A percentile compares a stretch with the other conserved stretches of the same genome.
phyloP scores from a whole-genome alignment of 495 filamentous ascomycete genomes.

The Cairneyella variabilis region DNA sequence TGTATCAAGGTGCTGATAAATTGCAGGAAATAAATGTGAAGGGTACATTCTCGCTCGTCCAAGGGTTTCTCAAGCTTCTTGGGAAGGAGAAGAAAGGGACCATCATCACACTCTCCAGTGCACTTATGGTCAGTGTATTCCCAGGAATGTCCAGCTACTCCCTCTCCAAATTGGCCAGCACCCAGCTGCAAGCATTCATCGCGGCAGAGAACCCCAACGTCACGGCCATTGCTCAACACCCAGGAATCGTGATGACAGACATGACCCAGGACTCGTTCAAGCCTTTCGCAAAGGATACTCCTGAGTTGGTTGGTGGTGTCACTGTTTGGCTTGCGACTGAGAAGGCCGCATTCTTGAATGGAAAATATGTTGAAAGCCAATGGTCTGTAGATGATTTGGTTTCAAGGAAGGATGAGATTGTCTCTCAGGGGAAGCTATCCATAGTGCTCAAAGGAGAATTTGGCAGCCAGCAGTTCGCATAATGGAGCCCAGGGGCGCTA shows the following conservation, averaged over 20 bases:
- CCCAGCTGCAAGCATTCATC: slow-evolving; percentile 30
- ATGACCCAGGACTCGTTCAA: slow-evolving; percentile 26
- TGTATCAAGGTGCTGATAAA: slow-evolving; percentile 1
- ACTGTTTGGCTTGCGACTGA: slow-evolving; percentile 37
- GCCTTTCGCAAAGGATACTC: slow-evolving; percentile 31
- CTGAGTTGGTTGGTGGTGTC: slow-evolving; percentile 34
- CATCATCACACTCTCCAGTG: slow-evolving; percentile 37
- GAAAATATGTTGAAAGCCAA: slow-evolving; percentile 34
- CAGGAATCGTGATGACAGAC: slow-evolving; percentile 37
- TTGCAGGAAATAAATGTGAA: slow-evolving; percentile 39
- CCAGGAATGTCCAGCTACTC: slow-evolving; percentile 36
- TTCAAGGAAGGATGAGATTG: slow-evolving; percentile 38
- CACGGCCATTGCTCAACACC: slow-evolving; percentile 34
- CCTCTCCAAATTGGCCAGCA: slow-evolving; percentile 32
- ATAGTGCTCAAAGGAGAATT: slow-evolving; percentile 24
- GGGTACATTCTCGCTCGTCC: slow-evolving; percentile 35
- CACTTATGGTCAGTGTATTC: slow-evolving; percentile 23
- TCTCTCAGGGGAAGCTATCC: slow-evolving; percentile 28
- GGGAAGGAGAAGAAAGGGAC: slow-evolving; percentile 25
- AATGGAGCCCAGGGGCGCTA: too few species aligned
- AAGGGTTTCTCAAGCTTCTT: slow-evolving; percentile 32
- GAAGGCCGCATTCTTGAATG: slow-evolving; percentile 36
- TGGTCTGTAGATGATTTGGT: slow-evolving; percentile 45
- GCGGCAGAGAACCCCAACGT: slow-evolving; percentile 33
- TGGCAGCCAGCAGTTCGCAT: slow-evolving; percentile 23